Evolutionary conservation across 768 basidiomycete genomes (phyloP), one percentile per base, ranked within the genome.

Genomic region (Suillus subalutaceus): DNA sequence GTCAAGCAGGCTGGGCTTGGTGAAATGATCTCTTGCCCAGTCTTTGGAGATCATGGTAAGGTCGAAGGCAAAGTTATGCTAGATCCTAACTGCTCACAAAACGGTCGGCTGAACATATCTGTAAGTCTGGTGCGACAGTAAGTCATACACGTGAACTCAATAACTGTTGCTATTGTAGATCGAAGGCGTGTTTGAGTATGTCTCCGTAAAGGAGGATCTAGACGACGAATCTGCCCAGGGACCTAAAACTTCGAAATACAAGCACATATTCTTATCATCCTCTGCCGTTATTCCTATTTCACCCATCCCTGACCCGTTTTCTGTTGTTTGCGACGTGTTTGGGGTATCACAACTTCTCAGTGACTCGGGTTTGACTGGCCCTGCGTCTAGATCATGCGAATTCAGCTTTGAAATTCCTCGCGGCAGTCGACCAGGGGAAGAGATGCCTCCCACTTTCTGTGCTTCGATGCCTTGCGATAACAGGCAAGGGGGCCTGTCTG

Each of bases 331-430:
- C 6, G 71, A 65, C 74, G 66, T 79, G 74, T 60, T 85, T 76
- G 44, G 77, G 74, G 16, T 84, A 84, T 68, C 82, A 65, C 81
- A 84, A 65, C 79, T 82, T 50, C 83, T 84, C 15, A 86, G 84
- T 69, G 70, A 73, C 10, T 78, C 83, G 12, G 79, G 74, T 66
- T 68, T 86, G 53, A 71, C 71, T n/a, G 78, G 74, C 56, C 67
- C 76, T 50, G 69, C 72, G 9, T 62, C 73, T 26, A 70, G 73
- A 32, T 74, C 81, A 56, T 78, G 73, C 63, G 74, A 81, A 55
- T 92, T 91, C 69, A 75, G 78, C 9, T 88, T 91, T 70, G 80
- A 85, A 9, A 79, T 90, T 41, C 88, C 88, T 40, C 81, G 79
- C 37, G 81, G 84, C 63, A 76, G 74, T 38, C 76, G 82, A 56